Evolutionary conservation across 108 stramenopile genomes (phyloP), one percentile per base, ranked within the genome.

Genomic region (Skeletonema menzelii): DNA sequence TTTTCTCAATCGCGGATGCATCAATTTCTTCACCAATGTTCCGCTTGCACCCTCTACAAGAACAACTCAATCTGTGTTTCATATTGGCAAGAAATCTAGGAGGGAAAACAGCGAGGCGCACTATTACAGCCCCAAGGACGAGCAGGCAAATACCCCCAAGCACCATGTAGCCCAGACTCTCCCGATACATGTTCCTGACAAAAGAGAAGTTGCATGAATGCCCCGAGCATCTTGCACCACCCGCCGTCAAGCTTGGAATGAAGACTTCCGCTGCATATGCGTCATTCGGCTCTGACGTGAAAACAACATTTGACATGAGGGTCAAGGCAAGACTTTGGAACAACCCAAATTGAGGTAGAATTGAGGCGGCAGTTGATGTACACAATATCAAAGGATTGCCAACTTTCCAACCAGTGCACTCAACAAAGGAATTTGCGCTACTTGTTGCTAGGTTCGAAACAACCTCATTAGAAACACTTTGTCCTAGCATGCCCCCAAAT

Each of bases 291-390:
- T 78, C 73, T 10, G 86, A 82, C 28, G 63, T 70, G 66, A 87
- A 83, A 15, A 68, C 81, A 19, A 87, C 47, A 14, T 80, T 47
- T 10, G 70, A 60, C 62, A 69, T 65, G 1, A 83, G 49, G 15
- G 73, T 47, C 49, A 82, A 69, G 2, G 69, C 12, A 4, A 87
- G 69, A 13, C 59, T 40, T 11, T 87, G 81, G 42, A 82, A 87
- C 8, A 87, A 49, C 2, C 84, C 84, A 19, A 85, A 53, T 47
- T 87, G 86, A 5, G 86, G 83, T 2, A 84, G 56, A 15, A 87
- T 64, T n/a, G 81, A 63, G 20, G 74, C 78, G 31, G 37, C n/a
- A 8, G 59, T 37, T 13, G 84, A 67, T 35, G 66, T 55, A 26
- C 84, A 85, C 12, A 56, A 67, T 20, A 79, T 13, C 13, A 8